Evolutionary conservation across 208 protist species (phyloP).

Genomic region (Wallacemonas sp.): DNA sequence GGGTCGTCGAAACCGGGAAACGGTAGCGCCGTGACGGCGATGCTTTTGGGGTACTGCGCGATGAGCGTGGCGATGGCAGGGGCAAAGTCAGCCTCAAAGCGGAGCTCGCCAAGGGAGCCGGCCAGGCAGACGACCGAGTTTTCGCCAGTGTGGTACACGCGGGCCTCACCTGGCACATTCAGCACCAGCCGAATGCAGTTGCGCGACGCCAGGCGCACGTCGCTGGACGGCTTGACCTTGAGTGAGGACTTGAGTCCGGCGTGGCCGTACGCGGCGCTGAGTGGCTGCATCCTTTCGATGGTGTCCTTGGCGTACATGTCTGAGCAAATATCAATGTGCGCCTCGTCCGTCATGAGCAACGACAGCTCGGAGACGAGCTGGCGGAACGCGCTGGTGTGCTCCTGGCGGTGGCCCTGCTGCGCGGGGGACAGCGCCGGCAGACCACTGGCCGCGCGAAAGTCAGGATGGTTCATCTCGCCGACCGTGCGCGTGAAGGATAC

Average conservation of each 20-base stretch:
- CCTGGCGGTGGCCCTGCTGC: constrained; percentile 19
- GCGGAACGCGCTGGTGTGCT: constrained; percentile 28
- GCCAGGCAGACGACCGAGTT: constrained; percentile 62
- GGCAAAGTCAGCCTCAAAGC: constrained; percentile 69
- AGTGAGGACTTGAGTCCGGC: neutral
- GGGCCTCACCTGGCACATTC: constrained; percentile 51
- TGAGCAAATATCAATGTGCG: constrained; percentile 50
- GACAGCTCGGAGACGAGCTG: constrained; percentile 46
- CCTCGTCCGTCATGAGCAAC: constrained; percentile 43
- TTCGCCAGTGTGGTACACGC: constrained; percentile 52
- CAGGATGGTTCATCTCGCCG: constrained; percentile 40
- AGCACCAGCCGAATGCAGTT: constrained; percentile 53
- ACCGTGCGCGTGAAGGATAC: constrained; percentile 32
- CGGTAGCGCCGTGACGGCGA: constrained; percentile 38
- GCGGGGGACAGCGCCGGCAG: constrained; percentile 32
- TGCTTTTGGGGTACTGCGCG: constrained; percentile 30
- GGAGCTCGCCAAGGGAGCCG: constrained; percentile 38
- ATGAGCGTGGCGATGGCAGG: constrained; percentile 65
- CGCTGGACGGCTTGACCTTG: neutral
- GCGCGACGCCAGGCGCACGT: constrained; percentile 37
- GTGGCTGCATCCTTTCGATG: constrained; percentile 56
- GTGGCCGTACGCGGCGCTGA: constrained; percentile 19
- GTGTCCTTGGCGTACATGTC: constrained; percentile 54
- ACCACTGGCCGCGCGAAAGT: constrained; percentile 28
- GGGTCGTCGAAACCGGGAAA: constrained; percentile 59